phyloP scores from a whole-genome alignment of 2,329 filamentous ascomycete genomes.

The Beauveria brongniartii region DNA sequence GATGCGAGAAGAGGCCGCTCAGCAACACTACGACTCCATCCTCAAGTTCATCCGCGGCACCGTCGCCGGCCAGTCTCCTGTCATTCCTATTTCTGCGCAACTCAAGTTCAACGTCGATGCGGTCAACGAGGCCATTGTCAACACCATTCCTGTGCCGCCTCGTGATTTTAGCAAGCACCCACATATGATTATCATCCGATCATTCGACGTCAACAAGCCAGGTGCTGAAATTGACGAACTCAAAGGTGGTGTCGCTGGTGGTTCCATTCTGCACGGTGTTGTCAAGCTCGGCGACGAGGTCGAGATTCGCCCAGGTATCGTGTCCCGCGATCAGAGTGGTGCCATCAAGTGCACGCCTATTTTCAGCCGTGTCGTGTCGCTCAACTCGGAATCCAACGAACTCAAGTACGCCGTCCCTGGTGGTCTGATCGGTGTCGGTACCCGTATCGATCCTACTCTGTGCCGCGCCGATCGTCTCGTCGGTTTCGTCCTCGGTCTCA shows the following conservation, averaged over 20 bases:
- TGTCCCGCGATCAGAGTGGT: slow-evolving; percentile 88
- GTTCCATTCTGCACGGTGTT: slow-evolving; percentile 91
- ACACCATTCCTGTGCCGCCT: slow-evolving; percentile 84
- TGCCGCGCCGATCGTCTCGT: slow-evolving; percentile 98
- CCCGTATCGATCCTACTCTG: slow-evolving; percentile 91
- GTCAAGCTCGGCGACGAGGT: slow-evolving; percentile 97
- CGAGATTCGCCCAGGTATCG: slow-evolving; percentile 97
- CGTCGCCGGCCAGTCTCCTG: slow-evolving; percentile 86
- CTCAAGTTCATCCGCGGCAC: slow-evolving; percentile 98
- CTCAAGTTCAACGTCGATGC: slow-evolving; percentile 99
- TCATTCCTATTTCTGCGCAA: slow-evolving; percentile 95
- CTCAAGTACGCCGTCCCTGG: slow-evolving; percentile 97
- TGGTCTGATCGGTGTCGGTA: slow-evolving; percentile 96
- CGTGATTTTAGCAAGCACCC: slow-evolving; percentile 88
- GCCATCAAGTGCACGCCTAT: slow-evolving; percentile 95
- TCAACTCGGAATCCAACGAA: slow-evolving; percentile 97
- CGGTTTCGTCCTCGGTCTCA: slow-evolving; percentile 92
- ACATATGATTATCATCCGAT: slow-evolving; percentile 98
- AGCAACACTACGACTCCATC: slow-evolving; percentile 93
- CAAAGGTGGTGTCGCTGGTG: slow-evolving; percentile 97
- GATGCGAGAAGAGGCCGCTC: slow-evolving; percentile 91
- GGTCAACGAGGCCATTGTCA: slow-evolving; percentile 91
- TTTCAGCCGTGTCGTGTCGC: slow-evolving; percentile 86
- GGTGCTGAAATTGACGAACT: slow-evolving; percentile 97
- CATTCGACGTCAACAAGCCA: slow-evolving; percentile 99